Evolutionary conservation across 176 grass and related monocot genomes (phyloP), one percentile per base, ranked within the genome.

Genomic region (Puccinellia tenuiflora): DNA sequence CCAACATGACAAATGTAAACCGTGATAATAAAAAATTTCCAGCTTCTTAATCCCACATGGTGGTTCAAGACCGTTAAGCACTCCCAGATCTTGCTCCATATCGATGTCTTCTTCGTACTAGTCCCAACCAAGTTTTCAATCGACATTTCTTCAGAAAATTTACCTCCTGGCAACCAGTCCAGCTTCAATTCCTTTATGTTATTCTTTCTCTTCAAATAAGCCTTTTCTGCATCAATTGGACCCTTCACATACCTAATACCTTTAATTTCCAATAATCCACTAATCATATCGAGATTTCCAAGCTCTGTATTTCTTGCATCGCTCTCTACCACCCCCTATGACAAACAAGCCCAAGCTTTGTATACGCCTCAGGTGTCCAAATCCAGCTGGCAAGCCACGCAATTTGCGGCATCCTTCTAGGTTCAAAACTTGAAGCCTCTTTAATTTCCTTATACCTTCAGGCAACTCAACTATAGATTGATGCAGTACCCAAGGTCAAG

Each of bases 291-390:
- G 0, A 78, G 1, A 66, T 10, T 68, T 53, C 4, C 26, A 37
- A 85, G 72, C 73, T 85, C 40, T 0, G 73, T 68, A 6, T 77
- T 60, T 18, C n/a, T 18, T 76, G 83, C 83, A 78, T 13, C n/a
- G 64, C 8, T 48, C 51, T 15, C 43, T 6, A 7, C 35, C 1
- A 0, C 7, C 12, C 6, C 48, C 83, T 8, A 52, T 2, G 22
- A 56, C 51, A 83, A 83, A 83, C 43, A 75, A 33, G 0, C 43
- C 48, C 33, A 83, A 0, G 2, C 1, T 31, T 61, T 10, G 12
- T 20, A 83, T n/a, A 55, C 29, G 48, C 6, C n/a, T 59, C 68
- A 83, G 25, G 1, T 35, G 25, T 33, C 34, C 42, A 26, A 83
- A 60, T 1, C 81, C 68, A 14, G 10, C 38, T 30, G 81, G 48